These are phyloP conservation scores for Leucocoprinus sp. DNA, from an alignment of 768 basidiomycete species.

Conservation along the genomic window DNA sequence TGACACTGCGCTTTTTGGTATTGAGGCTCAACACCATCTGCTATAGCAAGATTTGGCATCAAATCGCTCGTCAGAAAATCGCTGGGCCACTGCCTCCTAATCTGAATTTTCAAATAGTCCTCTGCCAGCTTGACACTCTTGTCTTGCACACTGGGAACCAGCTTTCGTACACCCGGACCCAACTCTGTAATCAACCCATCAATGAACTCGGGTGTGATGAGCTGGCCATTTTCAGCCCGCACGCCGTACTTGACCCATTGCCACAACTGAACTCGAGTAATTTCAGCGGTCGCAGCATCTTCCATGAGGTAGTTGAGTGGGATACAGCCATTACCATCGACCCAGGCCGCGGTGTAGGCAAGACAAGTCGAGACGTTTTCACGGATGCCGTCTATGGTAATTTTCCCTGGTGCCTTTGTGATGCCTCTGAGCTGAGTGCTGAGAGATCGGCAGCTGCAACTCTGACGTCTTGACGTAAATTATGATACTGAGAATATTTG, in stretches of 20 bases:
- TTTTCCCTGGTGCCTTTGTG: conserved; percentile 73
- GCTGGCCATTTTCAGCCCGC: conserved; percentile 57
- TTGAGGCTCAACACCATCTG: conserved; percentile 38
- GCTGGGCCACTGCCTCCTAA: conserved; percentile 78
- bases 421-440: not conserved
- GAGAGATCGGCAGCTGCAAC: too few relatives aligned
- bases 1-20: not conserved
- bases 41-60: conserved; percentile 74
- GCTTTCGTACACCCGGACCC: conserved; percentile 53
- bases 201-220: conserved; percentile 31
- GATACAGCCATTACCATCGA: conserved; percentile 95
- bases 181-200: conserved; percentile 68
- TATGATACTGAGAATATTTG: not conserved
- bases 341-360: conserved; percentile 92
- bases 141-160: conserved; percentile 57
- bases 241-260: conserved; percentile 87
- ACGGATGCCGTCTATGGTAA: conserved; percentile 82
- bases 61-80: conserved; percentile 96
- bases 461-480: not conserved
- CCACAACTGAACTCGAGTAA: conserved; percentile 97
- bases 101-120: conserved; percentile 74
- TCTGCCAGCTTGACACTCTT: conserved; percentile 66
- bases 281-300: conserved; percentile 98
- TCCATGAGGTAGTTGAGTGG: conserved; percentile 97
- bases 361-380: conserved; percentile 83